Base-by-base conservation (phyloP, 2,329 filamentous ascomycete genomes). In the Penicillium decumbens region DNA sequence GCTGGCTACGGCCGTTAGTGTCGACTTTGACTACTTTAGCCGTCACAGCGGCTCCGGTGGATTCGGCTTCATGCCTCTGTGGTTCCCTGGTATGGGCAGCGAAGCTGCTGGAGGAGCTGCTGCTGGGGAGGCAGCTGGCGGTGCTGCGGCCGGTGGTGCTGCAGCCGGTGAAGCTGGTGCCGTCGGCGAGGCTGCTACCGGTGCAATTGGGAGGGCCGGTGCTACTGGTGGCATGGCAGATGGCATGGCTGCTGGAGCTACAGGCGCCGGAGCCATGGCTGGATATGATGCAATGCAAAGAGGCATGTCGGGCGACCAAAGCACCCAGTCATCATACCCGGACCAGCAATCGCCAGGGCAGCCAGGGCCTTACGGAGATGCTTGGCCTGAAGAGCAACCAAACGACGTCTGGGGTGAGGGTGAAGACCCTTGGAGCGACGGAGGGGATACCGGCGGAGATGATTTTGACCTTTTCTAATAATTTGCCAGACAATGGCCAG, bases 11-110 rank as follows among this genome's bases (percentile, higher is more conserved):
- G 82, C 82, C 6, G 81, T 85, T 10, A 81, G 75, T 48, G 76
- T 85, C 41, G 82, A 85, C 59, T 85, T 84, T 51, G 82, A 85
- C 62, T 85, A 85, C 65, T 85, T 85, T 68, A 84, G 80, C 50
- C 74, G 81, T 1, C 80, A 84, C 54, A 81, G 78, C 45, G 65
- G 71, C 15, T 63, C 69, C 2, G 73, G 74, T 8, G 68, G 75
- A 13, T 64, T 75, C 38, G 72, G 77, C 1, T 73, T 76, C 33
- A 74, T 83, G 62, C 81, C 81, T 0, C 60, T 82, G 43, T 77
- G 75, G 68, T 70, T 80, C 50, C 75, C 75, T 1, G 72, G 69
- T 6, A 61, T 68, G 7, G 74, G 73, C 12, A 72, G 69, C 4
- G 71, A 69, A 15, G 66, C 66, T 18, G 66, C 64, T 27, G 72